Percentiles rank a stretch among this genome's conserved stretches.
phyloP scores from a whole-genome alignment of 164 flowering plant genomes.

The Piper longum region DNA sequence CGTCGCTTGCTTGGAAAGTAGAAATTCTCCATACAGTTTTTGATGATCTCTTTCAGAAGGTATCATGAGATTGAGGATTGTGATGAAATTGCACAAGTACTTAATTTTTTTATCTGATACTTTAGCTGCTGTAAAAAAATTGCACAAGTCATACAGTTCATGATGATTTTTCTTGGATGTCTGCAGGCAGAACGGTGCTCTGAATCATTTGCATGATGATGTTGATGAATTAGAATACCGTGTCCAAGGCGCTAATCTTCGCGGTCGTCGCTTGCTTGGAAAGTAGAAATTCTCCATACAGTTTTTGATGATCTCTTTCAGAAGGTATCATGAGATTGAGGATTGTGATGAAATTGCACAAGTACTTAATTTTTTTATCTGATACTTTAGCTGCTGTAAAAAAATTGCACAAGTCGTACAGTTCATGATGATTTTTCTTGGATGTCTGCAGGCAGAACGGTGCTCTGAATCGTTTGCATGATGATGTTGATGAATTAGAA shows the following conservation, averaged over 20 bases:
- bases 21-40: not conserved
- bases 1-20: conserved; percentile 62
- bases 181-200: conserved; percentile 64
- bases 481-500: conserved; percentile 55
- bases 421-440: not conserved
- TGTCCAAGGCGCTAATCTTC: conserved; percentile 47
- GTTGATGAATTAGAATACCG: conserved; percentile 49
- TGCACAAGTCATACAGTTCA: not conserved
- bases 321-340: not conserved
- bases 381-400: not conserved
- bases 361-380: too few relatives aligned
- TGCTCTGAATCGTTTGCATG: conserved; percentile 38
- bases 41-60: too few relatives aligned
- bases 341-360: too few relatives aligned
- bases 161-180: not conserved
- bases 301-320: too few relatives aligned
- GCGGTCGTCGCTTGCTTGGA: conserved; percentile 53
- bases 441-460: conserved; percentile 55
- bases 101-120: too few relatives aligned
- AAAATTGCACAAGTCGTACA: not conserved
- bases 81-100: too few relatives aligned
- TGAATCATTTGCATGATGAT: conserved; percentile 47
- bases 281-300: conserved; percentile 32
- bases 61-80: not conserved
- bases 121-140: not conserved